phyloP scores from a whole-genome alignment of 148 eudicot species.

The Dianthus caryophyllus region DNA sequence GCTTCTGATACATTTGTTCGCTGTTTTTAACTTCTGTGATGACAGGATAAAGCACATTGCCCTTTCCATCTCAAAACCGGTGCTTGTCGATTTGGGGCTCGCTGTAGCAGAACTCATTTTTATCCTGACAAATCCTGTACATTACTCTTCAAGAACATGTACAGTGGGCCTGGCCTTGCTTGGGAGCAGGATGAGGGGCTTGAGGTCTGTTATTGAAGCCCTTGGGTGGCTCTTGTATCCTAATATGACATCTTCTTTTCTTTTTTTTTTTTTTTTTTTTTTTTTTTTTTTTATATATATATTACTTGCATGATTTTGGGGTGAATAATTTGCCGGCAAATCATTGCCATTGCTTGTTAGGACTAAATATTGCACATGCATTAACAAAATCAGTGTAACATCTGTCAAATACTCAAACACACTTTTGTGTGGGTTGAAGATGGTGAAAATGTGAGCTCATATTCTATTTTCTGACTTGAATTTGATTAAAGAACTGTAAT shows the following conservation, averaged over 20 bases:
- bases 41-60: slow-evolving; percentile 97
- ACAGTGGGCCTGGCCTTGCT: slow-evolving; percentile 84
- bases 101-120: slow-evolving; percentile 89
- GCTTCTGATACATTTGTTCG: neutral
- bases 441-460: slow-evolving; percentile 1
- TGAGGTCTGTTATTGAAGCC: slow-evolving; percentile 99
- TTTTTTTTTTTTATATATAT: too few species aligned
- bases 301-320: slow-evolving; percentile 10
- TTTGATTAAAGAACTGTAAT: neutral
- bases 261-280: too few species aligned
- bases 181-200: slow-evolving; percentile 99
- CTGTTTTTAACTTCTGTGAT: slow-evolving; percentile 17
- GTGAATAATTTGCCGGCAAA: neutral
- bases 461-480: neutral
- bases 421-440: neutral
- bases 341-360: neutral
- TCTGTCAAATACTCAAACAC: neutral
- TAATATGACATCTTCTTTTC: slow-evolving; percentile 28
- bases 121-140: slow-evolving; percentile 92
- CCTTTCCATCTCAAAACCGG: slow-evolving; percentile 98
- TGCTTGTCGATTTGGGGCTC: slow-evolving; percentile 85
- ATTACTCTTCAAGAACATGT: slow-evolving; percentile 88
- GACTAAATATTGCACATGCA: neutral
- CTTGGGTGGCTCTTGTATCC: slow-evolving; percentile 83
- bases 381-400: neutral